Base-by-base conservation (phyloP, 2,329 filamentous ascomycete species). In the Chaetoscypha palmicola region DNA sequence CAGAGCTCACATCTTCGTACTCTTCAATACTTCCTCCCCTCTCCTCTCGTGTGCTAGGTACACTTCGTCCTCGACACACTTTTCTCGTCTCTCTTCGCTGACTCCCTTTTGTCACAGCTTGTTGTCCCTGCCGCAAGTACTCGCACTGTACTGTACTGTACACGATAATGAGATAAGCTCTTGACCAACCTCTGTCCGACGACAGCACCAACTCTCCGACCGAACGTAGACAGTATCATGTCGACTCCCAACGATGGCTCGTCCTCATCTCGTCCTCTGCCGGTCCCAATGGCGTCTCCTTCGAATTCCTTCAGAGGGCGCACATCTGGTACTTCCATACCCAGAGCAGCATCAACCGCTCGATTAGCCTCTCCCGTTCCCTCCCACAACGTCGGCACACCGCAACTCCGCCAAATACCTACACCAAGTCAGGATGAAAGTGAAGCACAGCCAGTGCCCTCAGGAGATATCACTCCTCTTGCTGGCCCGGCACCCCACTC, bases 281-380 rank as follows among this genome's bases (percentile, higher is more conserved):
- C 62, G 48, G 59, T 66, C 49, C 53, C 67, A 43, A 61, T 69
- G 46, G 66, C 72, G 3, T 70, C 70, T 1, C 77, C 76, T 22
- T 68, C 72, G 4, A 61, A 65, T 30, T 71, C 73, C 10, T 61
- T 66, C 17, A 51, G 58, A 52, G 56, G 56, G 23, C 53, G 50
- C 11, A 45, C 46, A 10, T 41, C 50, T 4, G 52, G 71, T 45
- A 69, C 71, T 38, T 77, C 76, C 7, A 58, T 74, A 20, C 75
- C 75, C 33, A 73, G 79, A 62, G 75, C 73, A 40, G 71, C 79
- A 50, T 68, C 74, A 37, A 83, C 74, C 40, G 79, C 79, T 45
- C 72, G 78, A 50, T 69, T 83, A 41, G 76, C 76, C 35, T 76
- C 75, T 21, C 77, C 77, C 23, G 66, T 78, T 16, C 68, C 69